A percentile compares a stretch with the other conserved stretches of the same genome.
Evolutionary conservation across 2,329 filamentous ascomycete genomes (phyloP).

Genomic region (Phyllosticta ampelicida): DNA sequence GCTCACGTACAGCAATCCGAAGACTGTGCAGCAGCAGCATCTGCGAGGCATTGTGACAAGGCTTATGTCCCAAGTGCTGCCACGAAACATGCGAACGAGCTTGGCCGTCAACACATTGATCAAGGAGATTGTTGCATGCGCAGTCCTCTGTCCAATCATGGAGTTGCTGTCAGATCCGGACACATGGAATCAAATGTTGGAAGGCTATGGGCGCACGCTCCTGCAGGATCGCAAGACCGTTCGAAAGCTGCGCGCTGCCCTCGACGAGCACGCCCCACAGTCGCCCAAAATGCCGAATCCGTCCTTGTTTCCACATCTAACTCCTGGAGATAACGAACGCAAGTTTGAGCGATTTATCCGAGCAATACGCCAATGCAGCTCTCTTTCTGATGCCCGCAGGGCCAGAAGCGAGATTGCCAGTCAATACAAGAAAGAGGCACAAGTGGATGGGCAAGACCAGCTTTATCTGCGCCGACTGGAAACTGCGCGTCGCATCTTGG

Average conservation of each 20-base stretch:
- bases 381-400: conserved; percentile 81
- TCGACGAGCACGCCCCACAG: conserved; percentile 90
- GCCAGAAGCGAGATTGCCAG: conserved; percentile 88
- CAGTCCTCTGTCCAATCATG: conserved; percentile 74
- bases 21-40: conserved; percentile 78
- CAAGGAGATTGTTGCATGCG: conserved; percentile 84
- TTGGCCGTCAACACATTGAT: conserved; percentile 70
- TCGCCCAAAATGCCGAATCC: conserved; percentile 54
- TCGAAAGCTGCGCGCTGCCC: conserved; percentile 75
- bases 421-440: conserved; percentile 76
- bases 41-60: conserved; percentile 62
- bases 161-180: conserved; percentile 80
- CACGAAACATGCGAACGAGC: conserved; percentile 63
- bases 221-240: conserved; percentile 94
- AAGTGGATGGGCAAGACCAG: conserved; percentile 67
- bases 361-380: conserved; percentile 76
- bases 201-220: conserved; percentile 75
- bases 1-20: conserved; percentile 72
- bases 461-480: conserved; percentile 83
- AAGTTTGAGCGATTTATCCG: conserved; percentile 92
- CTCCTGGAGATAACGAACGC: conserved; percentile 73
- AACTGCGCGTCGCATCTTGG: conserved; percentile 79
- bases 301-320: conserved; percentile 67
- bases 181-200: conserved; percentile 94
- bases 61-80: conserved; percentile 65